Base-by-base conservation (phyloP, 1,284 basidiomycete species). In the Papiliotrema flavescens region DNA sequence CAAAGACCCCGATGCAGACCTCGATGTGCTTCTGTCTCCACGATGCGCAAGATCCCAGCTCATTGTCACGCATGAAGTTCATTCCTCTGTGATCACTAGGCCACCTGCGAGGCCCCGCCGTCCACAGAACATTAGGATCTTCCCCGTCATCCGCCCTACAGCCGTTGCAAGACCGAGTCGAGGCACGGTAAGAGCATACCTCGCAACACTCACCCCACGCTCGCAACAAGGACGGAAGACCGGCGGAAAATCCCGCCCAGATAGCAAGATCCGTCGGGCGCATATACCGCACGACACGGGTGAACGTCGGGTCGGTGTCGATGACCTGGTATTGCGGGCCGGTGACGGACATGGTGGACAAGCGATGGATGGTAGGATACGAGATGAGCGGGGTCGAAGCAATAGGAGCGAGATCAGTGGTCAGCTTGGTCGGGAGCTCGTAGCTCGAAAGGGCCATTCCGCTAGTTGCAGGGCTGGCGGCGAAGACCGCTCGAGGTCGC, bases 271-370 rank as follows among this genome's bases (percentile, higher is more conserved):
- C 96, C 7, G 87, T 87, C 14, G 84, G 80, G 41, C 96, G 84
- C 78, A 98, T 85, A 80, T 95, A 96, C 62, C 88, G 80, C 32
- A 98, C 79, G 40, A 98, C 95, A 45, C 96, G 85, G 39, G 79
- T 79, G 37, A 88, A 87, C 80, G 96, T 90, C 20, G 95, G 95
- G 81, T 98, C 96, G 2, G 84, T 80, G 77, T 97, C 94, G 77
- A 94, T 87, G 76, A 90, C 85, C 48, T 89, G 89, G 76, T 86
- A 91, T 39, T 41, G 22, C 26, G 51, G 32, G 26, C 41, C 42
- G 44, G 28, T 32, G 28, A 32, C 28, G 11, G 35, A 43, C 40
- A 51, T 50, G 36, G 48, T 23, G 43, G 14, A 17, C 8, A 7
- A 17, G 8, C n/a, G 43, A 45, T 34, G 45, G 23, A 47, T 28